A percentile compares a stretch with the other conserved stretches of the same genome.
phyloP scores from a whole-genome alignment of 176 grass and related monocot species.

The Paspalum notatum region DNA sequence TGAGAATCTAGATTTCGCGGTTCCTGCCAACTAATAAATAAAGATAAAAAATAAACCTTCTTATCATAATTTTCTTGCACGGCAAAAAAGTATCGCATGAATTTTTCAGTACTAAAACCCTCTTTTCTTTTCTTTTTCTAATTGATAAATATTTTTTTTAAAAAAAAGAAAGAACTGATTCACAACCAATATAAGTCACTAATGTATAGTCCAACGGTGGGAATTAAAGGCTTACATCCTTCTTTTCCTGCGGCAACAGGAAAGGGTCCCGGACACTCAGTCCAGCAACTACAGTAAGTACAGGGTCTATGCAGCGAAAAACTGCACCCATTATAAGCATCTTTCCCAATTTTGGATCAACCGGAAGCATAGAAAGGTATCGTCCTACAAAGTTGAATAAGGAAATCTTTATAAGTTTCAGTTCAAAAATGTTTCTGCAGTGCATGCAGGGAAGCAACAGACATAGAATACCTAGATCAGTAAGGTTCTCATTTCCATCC shows the following conservation, averaged over 20 bases:
- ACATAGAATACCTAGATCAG: conserved; percentile 74
- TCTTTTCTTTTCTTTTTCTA: conserved; percentile 9
- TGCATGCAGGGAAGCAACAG: conserved; percentile 21
- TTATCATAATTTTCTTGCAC: conserved; percentile 1
- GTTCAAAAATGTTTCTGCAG: conserved; percentile 23
- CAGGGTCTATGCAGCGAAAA: conserved; percentile 88
- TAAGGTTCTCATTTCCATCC: conserved; percentile 82
- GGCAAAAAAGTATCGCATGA: conserved; percentile 16
- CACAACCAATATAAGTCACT: conserved; percentile 14
- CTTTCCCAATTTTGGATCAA: conserved; percentile 97
- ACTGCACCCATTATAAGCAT: conserved; percentile 99
- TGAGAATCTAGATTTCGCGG: conserved; percentile 96
- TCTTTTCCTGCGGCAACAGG: conserved; percentile 91
- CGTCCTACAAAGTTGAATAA: conserved; percentile 65
- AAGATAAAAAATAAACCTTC: conserved; percentile 26
- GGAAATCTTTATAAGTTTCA: conserved; percentile 29
- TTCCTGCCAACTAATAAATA: conserved; percentile 80
- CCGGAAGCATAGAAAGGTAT: conserved; percentile 95
- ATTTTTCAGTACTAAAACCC: not conserved
- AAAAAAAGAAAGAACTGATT: conserved; percentile 3
- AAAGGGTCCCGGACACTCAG: conserved; percentile 94
- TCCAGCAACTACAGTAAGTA: conserved; percentile 88
- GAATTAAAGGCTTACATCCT: conserved; percentile 73
- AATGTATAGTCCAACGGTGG: conserved; percentile 8
- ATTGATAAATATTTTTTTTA: not conserved